Evolutionary conservation across 2,329 filamentous ascomycete genomes (phyloP), one percentile per base, ranked within the genome.

Genomic region (Penicillium hesseltinei): DNA sequence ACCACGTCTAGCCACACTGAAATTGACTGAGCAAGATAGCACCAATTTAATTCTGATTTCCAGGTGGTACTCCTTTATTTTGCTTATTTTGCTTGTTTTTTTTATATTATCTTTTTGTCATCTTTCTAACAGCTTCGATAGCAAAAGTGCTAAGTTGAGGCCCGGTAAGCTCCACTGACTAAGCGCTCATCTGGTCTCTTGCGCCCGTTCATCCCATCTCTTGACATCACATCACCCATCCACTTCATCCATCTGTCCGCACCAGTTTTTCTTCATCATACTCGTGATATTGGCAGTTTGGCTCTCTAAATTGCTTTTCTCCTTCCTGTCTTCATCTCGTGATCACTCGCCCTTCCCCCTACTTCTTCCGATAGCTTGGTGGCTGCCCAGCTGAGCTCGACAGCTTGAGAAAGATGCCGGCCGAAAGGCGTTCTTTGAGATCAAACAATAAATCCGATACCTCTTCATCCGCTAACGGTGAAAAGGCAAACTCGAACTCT

Each of bases 381-480:
- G 65, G 51, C 62, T 66, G 64, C 61, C 68, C 64, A 68, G 59
- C 67, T 65, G 63, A 71, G 70, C 66, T 72, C 54, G 51, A 65
- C 57, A 72, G 60, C 68, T 72, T 67, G 62, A 64, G 62, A 71
- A 77, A 73, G 60, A 79, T 79, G 77, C 76, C 77, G 64, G 71
- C 73, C 66, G 77, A 78, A 70, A 76, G 75, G 71, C 77, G 77
- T 60, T 77, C 73, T 62, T 65, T 78, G 67, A 71, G 76, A 71
- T 79, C 77, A 58, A 75, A 75, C 66, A 79, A 75, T 71, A 79
- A 78, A 64, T 73, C 74, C 61, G 77, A 79, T 62, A 71, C 72
- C 57, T 77, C 77, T 61, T 77, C 75, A 60, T 77, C 76, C 60
- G 73, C 77, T 68, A 78, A 79, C 73, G 75, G 77, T 69, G 76